Percentiles rank a stretch among this genome's conserved stretches.
These are phyloP conservation scores for Ilyonectria mors-panacis DNA, from an alignment of 2,329 filamentous ascomycete genomes.

Conservation along the genomic window DNA sequence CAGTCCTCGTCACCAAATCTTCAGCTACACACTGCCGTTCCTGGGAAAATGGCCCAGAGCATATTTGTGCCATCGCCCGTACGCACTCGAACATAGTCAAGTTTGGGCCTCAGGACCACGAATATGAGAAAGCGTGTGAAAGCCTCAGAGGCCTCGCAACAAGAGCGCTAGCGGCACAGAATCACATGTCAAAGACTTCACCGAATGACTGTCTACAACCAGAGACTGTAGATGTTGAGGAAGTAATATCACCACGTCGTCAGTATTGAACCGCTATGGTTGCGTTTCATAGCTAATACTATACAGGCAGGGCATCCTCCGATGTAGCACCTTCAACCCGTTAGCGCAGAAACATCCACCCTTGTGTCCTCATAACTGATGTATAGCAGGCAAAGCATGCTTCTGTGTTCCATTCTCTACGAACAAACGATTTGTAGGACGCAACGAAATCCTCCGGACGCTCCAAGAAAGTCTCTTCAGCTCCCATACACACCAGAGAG, in stretches of 20 bases:
- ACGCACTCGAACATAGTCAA: slow-evolving; percentile 48
- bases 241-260: too few relatives aligned
- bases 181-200: not conserved
- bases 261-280: too few relatives aligned
- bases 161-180: slow-evolving; percentile 4
- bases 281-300: too few relatives aligned
- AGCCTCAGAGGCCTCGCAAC: slow-evolving; percentile 21
- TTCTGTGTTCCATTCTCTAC: too few relatives aligned
- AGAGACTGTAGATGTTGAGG: slow-evolving; percentile 9
- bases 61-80: slow-evolving; percentile 40
- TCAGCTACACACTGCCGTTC: slow-evolving; percentile 43
- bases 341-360: too few relatives aligned
- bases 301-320: too few relatives aligned
- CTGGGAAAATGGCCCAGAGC: slow-evolving; percentile 36
- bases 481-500: not conserved
- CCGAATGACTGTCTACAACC: too few relatives aligned
- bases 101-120: slow-evolving; percentile 36
- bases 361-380: too few relatives aligned
- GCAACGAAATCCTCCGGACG: too few relatives aligned
- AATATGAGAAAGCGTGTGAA: slow-evolving; percentile 12
- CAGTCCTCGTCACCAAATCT: slow-evolving; percentile 39
- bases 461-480: not conserved
- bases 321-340: too few relatives aligned
- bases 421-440: too few relatives aligned
- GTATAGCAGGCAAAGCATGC: too few relatives aligned